phyloP scores from a whole-genome alignment of 371 early-diverging fungal species.

The Choanephora cucurbitarum region DNA sequence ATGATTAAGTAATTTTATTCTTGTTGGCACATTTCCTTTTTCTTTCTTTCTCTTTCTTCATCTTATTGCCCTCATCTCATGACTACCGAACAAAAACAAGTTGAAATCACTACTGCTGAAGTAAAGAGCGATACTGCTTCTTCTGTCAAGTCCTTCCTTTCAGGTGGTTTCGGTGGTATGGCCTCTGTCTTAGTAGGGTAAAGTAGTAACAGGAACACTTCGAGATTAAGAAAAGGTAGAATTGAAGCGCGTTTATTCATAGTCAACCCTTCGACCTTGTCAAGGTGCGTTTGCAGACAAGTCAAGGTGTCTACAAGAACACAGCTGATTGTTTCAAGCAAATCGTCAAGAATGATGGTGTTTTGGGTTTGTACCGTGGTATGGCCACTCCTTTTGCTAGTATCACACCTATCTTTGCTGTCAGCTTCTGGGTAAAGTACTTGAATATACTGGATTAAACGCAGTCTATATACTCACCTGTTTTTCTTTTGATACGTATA shows the following conservation, averaged over 20 bases:
- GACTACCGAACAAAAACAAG: slow-evolving; percentile 13
- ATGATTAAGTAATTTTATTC: too few relatives aligned
- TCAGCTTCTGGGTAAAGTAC: slow-evolving; percentile 92
- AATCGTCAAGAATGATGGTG: slow-evolving; percentile 87
- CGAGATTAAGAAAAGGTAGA: background rate
- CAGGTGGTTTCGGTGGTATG: slow-evolving; percentile 94
- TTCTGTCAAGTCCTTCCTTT: slow-evolving; percentile 88
- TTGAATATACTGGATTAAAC: too few relatives aligned
- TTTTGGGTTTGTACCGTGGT: slow-evolving; percentile 93
- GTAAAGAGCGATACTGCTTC: slow-evolving; percentile 34
- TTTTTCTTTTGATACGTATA: too few relatives aligned
- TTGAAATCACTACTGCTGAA: slow-evolving; percentile 11
- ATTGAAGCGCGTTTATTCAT: background rate
- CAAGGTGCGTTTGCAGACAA: slow-evolving; percentile 94
- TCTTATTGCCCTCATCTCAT: background rate
- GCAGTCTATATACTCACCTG: too few relatives aligned
- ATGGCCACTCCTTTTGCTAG: slow-evolving; percentile 92
- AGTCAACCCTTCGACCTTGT: slow-evolving; percentile 85
- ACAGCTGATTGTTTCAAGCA: slow-evolving; percentile 88
- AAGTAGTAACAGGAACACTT: slow-evolving; percentile 7
- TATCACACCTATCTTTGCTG: slow-evolving; percentile 93
- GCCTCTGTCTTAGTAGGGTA: slow-evolving; percentile 73
- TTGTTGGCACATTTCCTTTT: too few relatives aligned
- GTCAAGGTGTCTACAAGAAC: slow-evolving; percentile 80
- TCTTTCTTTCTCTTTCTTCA: background rate